These are phyloP conservation scores for Myxozyma kluyveri DNA, from an alignment of 805 yeast species.

Conservation along the genomic window DNA sequence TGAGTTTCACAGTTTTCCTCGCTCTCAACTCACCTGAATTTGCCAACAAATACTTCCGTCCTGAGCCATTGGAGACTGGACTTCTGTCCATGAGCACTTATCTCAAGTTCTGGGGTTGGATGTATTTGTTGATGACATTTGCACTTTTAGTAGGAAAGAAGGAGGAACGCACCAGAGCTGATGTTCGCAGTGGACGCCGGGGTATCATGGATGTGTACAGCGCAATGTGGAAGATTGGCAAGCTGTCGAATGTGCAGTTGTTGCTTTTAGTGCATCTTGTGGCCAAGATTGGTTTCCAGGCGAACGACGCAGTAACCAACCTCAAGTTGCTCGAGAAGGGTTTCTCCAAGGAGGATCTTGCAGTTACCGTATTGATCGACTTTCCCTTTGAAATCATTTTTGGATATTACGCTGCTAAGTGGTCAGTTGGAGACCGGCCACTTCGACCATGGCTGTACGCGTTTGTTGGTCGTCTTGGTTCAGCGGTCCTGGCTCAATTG, in stretches of 20 bases:
- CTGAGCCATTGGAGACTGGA: slow-evolving; percentile 59
- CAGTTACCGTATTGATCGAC: slow-evolving; percentile 87
- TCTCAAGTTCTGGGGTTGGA: slow-evolving; percentile 71
- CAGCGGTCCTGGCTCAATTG: slow-evolving; percentile 73
- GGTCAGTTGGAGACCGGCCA: slow-evolving; percentile 73
- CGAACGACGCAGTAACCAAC: slow-evolving; percentile 93
- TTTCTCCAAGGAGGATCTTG: slow-evolving; percentile 86
- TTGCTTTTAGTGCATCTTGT: slow-evolving; percentile 72
- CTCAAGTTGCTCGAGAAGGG: slow-evolving; percentile 88
- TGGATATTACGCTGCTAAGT: slow-evolving; percentile 92
- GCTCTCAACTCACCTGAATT: slow-evolving; percentile 91
- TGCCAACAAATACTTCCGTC: slow-evolving; percentile 78
- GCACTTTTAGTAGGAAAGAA: slow-evolving; percentile 57
- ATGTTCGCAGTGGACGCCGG: slow-evolving; percentile 34
- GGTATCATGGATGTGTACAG: slow-evolving; percentile 39
- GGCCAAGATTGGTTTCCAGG: slow-evolving; percentile 90
- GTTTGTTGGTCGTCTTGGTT: slow-evolving; percentile 71
- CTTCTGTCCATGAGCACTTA: slow-evolving; percentile 71
- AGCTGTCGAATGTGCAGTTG: slow-evolving; percentile 62
- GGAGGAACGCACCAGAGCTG: slow-evolving; percentile 59
- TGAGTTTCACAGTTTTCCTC: slow-evolving; percentile 85
- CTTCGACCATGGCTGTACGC: slow-evolving; percentile 88
- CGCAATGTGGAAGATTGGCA: slow-evolving; percentile 43
- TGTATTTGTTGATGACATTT: slow-evolving; percentile 65
- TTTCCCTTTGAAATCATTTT: slow-evolving; percentile 94